Base-by-base conservation (phyloP, 352 stramenopile genomes). In the Phytophthora megakarya region DNA sequence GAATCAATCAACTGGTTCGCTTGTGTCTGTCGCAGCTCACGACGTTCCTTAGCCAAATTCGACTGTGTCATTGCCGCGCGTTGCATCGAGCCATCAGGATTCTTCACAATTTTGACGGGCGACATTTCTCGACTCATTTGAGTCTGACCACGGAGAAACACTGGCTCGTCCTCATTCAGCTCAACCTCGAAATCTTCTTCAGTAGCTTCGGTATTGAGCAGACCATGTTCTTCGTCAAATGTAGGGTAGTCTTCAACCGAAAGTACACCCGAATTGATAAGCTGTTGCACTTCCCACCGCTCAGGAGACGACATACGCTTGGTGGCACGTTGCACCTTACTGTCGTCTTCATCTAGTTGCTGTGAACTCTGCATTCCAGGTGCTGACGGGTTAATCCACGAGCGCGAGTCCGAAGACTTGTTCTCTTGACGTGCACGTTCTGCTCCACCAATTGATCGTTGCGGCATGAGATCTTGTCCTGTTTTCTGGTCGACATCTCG, bases 21-120 rank as follows among this genome's bases (percentile, higher is more conserved):
- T 73, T 99, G 97, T 1, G 96, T 97, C 67, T 99, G 93, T 22
- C 96, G 93, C 25, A 99, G 69, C 73, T 99, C 97, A 26, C 97
- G 86, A 12, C 98, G 88, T 72, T 99, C 97, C 65, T 99, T 99
- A 0, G 97, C 93, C 50, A 99, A 79, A 19, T 90, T 97, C 7
- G 83, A 91, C 73, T 99, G 97, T 46, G 97, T 98, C 85, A 99
- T 97, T 0, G 98, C 98, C 0, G 97, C 97, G 11, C 97, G 88
- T 69, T 99, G 94, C 67, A 99, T 85, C 9, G 93, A 98, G 30
- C 98, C 98, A 75, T 99, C 97, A 1, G 98, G 98, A 75, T 99
- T 99, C 68, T 98, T 99, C 2, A 99, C 96, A 73, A 99, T 99
- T 48, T 98, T 97, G 9, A 99, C 84, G 0, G 97, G 98, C 42